These are phyloP conservation scores for Fusarium multiceps DNA, from an alignment of 2,329 filamentous ascomycete genomes.

Conservation along the genomic window DNA sequence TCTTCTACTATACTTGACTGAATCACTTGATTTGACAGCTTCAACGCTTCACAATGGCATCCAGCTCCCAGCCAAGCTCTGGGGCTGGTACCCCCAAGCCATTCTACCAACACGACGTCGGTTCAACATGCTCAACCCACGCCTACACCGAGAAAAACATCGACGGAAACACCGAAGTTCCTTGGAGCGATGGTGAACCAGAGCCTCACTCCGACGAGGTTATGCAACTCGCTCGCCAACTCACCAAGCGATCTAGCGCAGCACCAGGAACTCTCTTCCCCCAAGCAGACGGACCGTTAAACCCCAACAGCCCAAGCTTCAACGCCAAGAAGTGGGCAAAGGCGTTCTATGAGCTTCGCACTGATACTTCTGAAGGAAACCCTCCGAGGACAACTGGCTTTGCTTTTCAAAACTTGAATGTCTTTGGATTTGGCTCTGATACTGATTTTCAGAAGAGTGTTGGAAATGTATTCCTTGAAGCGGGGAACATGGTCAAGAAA, in stretches of 20 bases:
- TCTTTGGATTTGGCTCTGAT: constrained; percentile 46
- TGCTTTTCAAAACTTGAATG: constrained; percentile 44
- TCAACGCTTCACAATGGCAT: constrained; percentile 8
- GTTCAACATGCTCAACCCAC: constrained; percentile 33
- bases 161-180: constrained; percentile 6
- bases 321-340: constrained; percentile 58
- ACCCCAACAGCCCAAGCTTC: constrained; percentile 56
- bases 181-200: constrained; percentile 3
- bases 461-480: constrained; percentile 43
- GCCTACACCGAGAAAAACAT: constrained; percentile 32
- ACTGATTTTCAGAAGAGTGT: constrained; percentile 48
- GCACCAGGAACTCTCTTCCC: constrained; percentile 46
- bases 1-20: background rate
- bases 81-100: constrained; percentile 1
- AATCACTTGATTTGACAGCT: background rate
- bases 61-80: constrained; percentile 12
- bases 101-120: constrained; percentile 12
- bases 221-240: constrained; percentile 45
- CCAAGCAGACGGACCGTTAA: constrained; percentile 45
- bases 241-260: constrained; percentile 45
- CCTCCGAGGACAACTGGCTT: constrained; percentile 46
- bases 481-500: constrained; percentile 25
- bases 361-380: constrained; percentile 42
- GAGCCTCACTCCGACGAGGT: constrained; percentile 35
- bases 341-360: constrained; percentile 48